Base-by-base conservation (phyloP, 495 filamentous ascomycete species). In the Cladorrhinum samala region DNA sequence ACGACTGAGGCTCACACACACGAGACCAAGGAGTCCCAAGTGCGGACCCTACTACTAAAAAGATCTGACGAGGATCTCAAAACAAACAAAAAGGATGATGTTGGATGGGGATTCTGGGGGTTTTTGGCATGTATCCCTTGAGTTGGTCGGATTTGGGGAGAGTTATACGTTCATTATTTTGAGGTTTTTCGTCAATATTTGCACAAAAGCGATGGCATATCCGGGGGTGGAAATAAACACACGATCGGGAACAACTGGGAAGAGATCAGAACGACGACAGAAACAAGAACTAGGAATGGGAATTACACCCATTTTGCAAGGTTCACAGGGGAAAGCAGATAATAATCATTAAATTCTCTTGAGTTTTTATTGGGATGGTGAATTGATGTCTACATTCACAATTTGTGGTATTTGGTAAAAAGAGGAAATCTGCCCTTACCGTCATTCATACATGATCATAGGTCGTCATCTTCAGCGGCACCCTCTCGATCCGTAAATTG, bases 401-500 rank as follows among this genome's bases (percentile, higher is more conserved):
- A n/a, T n/a, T n/a, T n/a, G n/a, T n/a, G n/a, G n/a, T n/a, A n/a
- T n/a, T n/a, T n/a, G n/a, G n/a, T n/a, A 33, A 47, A 27, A 44
- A 49, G 30, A 11, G 41, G 30, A 46, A 36, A 38, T 2, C 47
- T 24, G 33, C 18, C 40, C 54, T 48, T 63, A 49, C 60, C 53
- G 38, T 59, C 39, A 17, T 5, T 49, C 50, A 58, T 63, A 39
- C 66, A 44, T 68, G 57, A 46, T 71, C 27, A 70, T 24, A 59
- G 50, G 20, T 76, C 68, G 14, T 79, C 76, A 49, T 77, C 79
- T 39, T 75, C 70, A 53, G 59, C 66, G 6, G 68, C 61, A 16
- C 68, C 75, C 51, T 80, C 71, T 21, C 82, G 71, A 19, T 83
- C 77, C 14, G 75, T 65, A 50, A 86, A 85, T 21, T 69, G 68